Evolutionary conservation across 2,329 filamentous ascomycete species (phyloP).

Genomic region (Curvularia hawaiiensis): DNA sequence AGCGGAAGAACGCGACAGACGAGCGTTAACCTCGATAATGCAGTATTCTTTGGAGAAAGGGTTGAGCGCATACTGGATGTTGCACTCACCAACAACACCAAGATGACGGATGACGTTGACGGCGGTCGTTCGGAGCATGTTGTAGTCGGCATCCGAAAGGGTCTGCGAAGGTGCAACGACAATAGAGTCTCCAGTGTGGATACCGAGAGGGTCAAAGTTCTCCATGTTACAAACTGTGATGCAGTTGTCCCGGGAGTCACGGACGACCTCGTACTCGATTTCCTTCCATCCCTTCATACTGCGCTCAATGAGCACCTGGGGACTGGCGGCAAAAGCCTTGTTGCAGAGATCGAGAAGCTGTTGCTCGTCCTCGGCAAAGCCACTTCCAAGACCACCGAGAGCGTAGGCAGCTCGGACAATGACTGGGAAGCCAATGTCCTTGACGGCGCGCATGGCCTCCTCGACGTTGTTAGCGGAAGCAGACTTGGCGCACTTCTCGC

Average conservation of each 20-base stretch:
- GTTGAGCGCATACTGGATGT: slow-evolving; percentile 97
- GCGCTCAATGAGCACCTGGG: slow-evolving; percentile 93
- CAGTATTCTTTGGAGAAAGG: slow-evolving; percentile 96
- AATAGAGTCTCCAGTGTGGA: slow-evolving; percentile 97
- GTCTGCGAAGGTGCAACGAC: slow-evolving; percentile 98
- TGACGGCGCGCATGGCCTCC: slow-evolving; percentile 86
- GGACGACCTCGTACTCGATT: slow-evolving; percentile 97
- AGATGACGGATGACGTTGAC: slow-evolving; percentile 97
- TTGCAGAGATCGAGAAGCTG: slow-evolving; percentile 87
- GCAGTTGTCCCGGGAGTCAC: slow-evolving; percentile 95
- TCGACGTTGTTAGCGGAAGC: slow-evolving; percentile 88
- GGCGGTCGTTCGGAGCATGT: slow-evolving; percentile 96
- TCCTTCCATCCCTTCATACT: slow-evolving; percentile 99
- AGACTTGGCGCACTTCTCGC: slow-evolving; percentile 97
- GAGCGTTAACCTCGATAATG: slow-evolving; percentile 98
- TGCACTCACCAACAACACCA: slow-evolving; percentile 97
- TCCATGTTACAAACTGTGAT: slow-evolving; percentile 99
- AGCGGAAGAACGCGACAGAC: slow-evolving; percentile 92
- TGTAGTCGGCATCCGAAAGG: slow-evolving; percentile 96
- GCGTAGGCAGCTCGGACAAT: slow-evolving; percentile 97
- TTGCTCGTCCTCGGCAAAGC: slow-evolving; percentile 86
- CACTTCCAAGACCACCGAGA: slow-evolving; percentile 90
- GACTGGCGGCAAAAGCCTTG: slow-evolving; percentile 93
- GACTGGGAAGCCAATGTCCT: slow-evolving; percentile 92
- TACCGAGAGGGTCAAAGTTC: slow-evolving; percentile 98